Conservation (phyloP, 306 rosid species). For the Elaeagnus macrophylla region DNA sequence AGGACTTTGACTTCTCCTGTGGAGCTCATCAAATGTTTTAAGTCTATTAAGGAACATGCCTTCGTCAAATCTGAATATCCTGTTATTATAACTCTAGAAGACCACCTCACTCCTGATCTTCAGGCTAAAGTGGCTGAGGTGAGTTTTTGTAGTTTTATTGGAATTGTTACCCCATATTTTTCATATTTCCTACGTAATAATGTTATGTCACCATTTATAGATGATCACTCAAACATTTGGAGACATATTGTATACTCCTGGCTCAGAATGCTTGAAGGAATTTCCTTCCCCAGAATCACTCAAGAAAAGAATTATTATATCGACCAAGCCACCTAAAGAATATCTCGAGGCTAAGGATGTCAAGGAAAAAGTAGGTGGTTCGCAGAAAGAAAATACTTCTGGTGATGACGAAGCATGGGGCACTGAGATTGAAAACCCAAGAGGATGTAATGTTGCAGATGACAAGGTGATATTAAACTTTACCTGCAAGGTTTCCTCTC, state of each 20-base stretch:
- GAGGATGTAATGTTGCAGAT: constrained; percentile 28
- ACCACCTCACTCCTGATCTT: constrained; percentile 86
- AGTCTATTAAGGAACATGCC: constrained; percentile 72
- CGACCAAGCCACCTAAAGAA: constrained; percentile 98
- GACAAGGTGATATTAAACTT: constrained; percentile 48
- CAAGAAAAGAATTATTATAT: constrained; percentile 69
- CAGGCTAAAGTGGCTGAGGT: constrained; percentile 95
- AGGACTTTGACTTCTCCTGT: constrained; percentile 97
- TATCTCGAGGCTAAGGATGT: constrained; percentile 64
- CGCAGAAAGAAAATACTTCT: constrained; percentile 32
- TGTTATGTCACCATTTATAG: constrained; percentile 36
- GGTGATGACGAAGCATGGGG: constrained; percentile 84
- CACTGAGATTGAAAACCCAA: constrained; percentile 51
- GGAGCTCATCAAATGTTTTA: constrained; percentile 76
- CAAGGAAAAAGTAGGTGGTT: constrained; percentile 39
- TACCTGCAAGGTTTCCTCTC: constrained; percentile 5
- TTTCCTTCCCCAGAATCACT: constrained; percentile 90
- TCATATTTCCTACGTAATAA: constrained; percentile 15
- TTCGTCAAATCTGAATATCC: constrained; percentile 82
- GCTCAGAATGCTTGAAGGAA: constrained; percentile 57
- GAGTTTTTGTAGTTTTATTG: constrained; percentile 17
- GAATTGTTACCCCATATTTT: constrained; percentile 5
- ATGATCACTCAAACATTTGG: constrained; percentile 71
- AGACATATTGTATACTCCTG: constrained; percentile 63
- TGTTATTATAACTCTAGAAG: constrained; percentile 85